Evolutionary conservation across 148 eudicot genomes (phyloP).

Genomic region (Vaccinium darrowii): DNA sequence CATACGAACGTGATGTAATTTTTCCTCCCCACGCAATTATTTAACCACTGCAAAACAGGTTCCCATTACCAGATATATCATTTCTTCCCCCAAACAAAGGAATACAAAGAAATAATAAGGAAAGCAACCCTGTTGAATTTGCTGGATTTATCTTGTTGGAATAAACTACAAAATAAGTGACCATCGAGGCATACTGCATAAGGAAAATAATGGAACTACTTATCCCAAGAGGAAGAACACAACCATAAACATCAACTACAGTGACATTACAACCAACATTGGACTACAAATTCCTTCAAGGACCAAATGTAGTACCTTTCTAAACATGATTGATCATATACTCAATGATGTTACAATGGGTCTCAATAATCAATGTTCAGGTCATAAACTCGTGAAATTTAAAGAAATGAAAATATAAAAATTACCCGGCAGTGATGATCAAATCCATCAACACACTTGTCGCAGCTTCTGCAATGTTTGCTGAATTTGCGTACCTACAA

Average conservation of each 20-base stretch:
- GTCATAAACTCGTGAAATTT: background rate
- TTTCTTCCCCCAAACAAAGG: background rate
- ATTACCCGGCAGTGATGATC: constrained; percentile 99
- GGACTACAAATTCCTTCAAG: constrained; percentile 1
- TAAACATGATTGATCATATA: background rate
- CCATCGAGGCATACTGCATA: too few relatives aligned
- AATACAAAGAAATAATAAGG: background rate
- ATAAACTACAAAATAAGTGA: background rate
- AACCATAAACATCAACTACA: background rate
- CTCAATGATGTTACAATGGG: background rate
- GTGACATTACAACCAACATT: background rate
- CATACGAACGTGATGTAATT: constrained; percentile 78
- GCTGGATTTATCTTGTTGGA: background rate
- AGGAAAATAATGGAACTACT: background rate
- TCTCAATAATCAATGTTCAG: background rate
- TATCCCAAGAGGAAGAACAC: background rate
- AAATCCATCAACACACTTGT: constrained; percentile 96
- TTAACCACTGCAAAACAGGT: constrained; percentile 80
- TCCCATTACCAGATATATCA: constrained; percentile 1
- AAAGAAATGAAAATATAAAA: constrained; percentile 9
- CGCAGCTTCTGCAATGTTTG: constrained; percentile 96
- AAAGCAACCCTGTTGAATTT: background rate
- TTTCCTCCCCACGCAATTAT: constrained; percentile 91
- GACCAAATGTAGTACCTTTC: constrained; percentile 1
- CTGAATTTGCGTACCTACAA: constrained; percentile 83